Conservation (phyloP, 306 rosid genomes). For the Casuarina cunninghamiana region DNA sequence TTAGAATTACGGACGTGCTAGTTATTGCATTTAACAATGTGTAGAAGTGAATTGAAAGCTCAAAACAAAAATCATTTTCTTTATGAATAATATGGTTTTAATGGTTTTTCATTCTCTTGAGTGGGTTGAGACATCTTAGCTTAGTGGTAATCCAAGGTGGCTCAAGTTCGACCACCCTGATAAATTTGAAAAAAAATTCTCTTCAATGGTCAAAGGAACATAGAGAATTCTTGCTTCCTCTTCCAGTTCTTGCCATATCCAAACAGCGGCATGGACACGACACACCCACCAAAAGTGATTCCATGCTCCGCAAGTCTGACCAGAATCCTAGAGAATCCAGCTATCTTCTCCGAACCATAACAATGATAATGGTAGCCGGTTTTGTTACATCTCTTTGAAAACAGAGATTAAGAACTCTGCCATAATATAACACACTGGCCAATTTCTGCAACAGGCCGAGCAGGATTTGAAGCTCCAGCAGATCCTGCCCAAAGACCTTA, state of each 20-base stretch:
- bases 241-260: background rate
- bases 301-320: background rate
- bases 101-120: background rate
- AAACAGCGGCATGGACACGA: background rate
- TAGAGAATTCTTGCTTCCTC: background rate
- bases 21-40: background rate
- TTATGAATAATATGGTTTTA: background rate
- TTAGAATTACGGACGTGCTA: too few species aligned
- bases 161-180: too few species aligned
- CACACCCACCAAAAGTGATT: background rate
- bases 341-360: background rate
- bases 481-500: background rate
- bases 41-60: background rate
- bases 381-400: background rate
- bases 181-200: too few species aligned
- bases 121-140: too few species aligned
- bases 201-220: background rate
- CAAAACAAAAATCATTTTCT: background rate
- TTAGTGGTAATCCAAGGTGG: too few species aligned
- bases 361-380: background rate
- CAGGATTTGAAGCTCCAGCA: background rate
- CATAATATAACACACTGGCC: background rate
- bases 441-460: background rate
- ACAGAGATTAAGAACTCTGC: background rate
- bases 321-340: background rate